These are phyloP conservation scores for Spathaspora hagerdaliae DNA, from an alignment of 805 yeast species.

Conservation along the genomic window DNA sequence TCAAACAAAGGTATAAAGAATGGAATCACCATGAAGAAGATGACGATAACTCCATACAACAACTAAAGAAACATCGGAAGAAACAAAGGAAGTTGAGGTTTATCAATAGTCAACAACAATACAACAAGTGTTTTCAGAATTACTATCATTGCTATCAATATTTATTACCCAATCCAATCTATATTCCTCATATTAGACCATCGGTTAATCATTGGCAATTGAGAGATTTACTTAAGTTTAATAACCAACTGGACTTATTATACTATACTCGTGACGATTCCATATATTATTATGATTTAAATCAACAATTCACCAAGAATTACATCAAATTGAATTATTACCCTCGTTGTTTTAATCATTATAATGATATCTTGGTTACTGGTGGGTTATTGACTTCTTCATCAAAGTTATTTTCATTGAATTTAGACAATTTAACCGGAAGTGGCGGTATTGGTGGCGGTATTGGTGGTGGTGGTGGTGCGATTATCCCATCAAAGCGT, in stretches of 20 bases:
- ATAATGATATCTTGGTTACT: constrained; percentile 46
- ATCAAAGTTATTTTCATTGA: constrained; percentile 21
- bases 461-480: constrained; percentile 5
- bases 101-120: constrained; percentile 1
- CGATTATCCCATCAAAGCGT: constrained; percentile 13
- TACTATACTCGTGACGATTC: constrained; percentile 57
- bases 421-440: constrained; percentile 18
- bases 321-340: constrained; percentile 54
- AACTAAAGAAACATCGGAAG: neutral
- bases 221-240: constrained; percentile 65
- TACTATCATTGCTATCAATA: constrained; percentile 37
- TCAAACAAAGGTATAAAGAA: neutral
- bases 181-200: constrained; percentile 27
- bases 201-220: constrained; percentile 71
- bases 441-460: constrained; percentile 1
- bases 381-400: constrained; percentile 48
- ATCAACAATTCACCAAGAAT: constrained; percentile 21
- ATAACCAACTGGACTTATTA: constrained; percentile 37
- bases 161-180: constrained; percentile 33
- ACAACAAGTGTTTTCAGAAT: constrained; percentile 37
- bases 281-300: constrained; percentile 43
- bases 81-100: neutral
- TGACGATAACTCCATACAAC: neutral
- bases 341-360: constrained; percentile 65
- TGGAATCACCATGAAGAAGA: neutral